A percentile compares a stretch with the other conserved stretches of the same genome.
phyloP scores from a whole-genome alignment of 108 stramenopile species.

The Cyclotella choctawhatcheeana region DNA sequence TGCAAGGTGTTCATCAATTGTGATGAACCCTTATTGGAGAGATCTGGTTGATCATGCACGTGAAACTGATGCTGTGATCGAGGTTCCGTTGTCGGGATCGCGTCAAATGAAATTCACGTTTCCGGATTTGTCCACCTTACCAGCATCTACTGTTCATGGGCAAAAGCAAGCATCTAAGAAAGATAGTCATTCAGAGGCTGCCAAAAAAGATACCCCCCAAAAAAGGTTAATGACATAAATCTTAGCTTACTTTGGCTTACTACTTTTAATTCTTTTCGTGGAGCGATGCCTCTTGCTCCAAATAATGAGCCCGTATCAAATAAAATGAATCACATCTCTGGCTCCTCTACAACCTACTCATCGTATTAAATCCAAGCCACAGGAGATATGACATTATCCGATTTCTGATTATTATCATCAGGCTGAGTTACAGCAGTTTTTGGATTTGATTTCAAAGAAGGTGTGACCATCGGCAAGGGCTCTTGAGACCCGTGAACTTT shows the following conservation, averaged over 20 bases:
- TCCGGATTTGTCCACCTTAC: constrained; percentile 43
- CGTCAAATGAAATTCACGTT: constrained; percentile 23
- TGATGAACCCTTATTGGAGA: constrained; percentile 89
- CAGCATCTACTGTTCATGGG: not conserved
- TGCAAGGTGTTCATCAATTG: constrained; percentile 74
- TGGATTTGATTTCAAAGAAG: not conserved
- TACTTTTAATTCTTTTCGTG: too few species aligned
- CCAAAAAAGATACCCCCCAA: not conserved
- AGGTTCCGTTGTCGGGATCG: constrained; percentile 51
- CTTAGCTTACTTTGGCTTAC: too few species aligned
- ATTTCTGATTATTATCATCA: not conserved
- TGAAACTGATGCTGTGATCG: constrained; percentile 65
- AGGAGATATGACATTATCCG: constrained; percentile 3
- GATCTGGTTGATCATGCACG: constrained; percentile 80
- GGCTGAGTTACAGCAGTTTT: not conserved
- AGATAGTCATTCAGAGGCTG: not conserved
- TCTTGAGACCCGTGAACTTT: not conserved
- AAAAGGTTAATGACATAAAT: too few species aligned
- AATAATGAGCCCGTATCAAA: too few species aligned
- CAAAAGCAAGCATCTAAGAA: not conserved
- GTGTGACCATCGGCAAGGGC: not conserved
- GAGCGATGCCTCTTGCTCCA: too few species aligned
- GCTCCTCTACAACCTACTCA: too few species aligned
- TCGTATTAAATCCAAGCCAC: not conserved
- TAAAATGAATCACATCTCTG: too few species aligned